phyloP scores from a whole-genome alignment of 116 monocot genomes.

The Dioscorea cayenensis region DNA sequence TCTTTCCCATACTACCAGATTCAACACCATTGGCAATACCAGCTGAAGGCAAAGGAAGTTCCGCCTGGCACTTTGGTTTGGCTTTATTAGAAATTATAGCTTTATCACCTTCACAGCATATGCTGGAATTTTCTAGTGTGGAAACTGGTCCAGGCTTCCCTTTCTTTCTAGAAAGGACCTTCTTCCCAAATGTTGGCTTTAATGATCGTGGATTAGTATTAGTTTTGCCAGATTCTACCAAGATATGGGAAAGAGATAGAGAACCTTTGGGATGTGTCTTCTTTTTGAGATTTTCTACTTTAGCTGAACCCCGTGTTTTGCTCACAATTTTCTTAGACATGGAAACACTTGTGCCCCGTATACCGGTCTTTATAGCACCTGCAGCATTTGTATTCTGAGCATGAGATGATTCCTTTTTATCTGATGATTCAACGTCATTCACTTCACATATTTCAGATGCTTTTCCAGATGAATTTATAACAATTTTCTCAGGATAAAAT shows the following conservation, averaged over 20 bases:
- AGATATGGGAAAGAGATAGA: constrained; percentile 1
- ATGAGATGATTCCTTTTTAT: constrained; percentile 16
- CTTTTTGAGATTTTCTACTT: constrained; percentile 19
- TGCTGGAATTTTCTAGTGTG: constrained; percentile 13
- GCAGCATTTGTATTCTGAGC: constrained; percentile 6
- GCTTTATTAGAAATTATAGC: constrained; percentile 5
- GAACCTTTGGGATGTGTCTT: constrained; percentile 16
- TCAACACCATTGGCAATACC: constrained; percentile 5
- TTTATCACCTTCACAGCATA: constrained; percentile 11
- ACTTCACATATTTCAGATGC: constrained; percentile 9
- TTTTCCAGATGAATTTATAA: constrained; percentile 15
- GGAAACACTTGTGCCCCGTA: constrained; percentile 37
- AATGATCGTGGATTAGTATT: constrained; percentile 10
- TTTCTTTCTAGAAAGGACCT: constrained; percentile 22
- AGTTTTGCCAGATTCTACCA: constrained; percentile 12
- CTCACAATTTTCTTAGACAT: constrained; percentile 10
- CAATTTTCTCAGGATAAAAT: constrained; percentile 37
- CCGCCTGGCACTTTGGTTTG: constrained; percentile 12
- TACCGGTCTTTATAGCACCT: constrained; percentile 30
- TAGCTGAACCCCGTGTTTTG: constrained; percentile 11
- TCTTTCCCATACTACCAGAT: not conserved
- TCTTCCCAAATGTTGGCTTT: constrained; percentile 31
- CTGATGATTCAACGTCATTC: constrained; percentile 14
- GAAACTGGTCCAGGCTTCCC: constrained; percentile 25
- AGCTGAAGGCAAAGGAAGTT: constrained; percentile 13